Evolutionary conservation across 805 yeast species (phyloP), one percentile per base, ranked within the genome.

Genomic region (Grigorovia humatica): DNA sequence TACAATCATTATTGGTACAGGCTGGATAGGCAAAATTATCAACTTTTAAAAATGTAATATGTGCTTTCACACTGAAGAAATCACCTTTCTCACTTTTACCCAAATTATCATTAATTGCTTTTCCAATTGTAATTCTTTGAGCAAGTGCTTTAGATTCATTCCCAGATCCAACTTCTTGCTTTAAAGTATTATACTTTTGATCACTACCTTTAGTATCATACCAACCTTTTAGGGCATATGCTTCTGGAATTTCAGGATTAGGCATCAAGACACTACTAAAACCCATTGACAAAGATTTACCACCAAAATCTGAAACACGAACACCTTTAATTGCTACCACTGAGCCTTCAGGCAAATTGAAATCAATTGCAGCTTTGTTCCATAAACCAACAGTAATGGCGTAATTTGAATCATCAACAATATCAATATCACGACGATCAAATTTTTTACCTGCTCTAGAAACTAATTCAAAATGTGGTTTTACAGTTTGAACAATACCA

Each of bases 241-340:
- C 91, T 66, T 88, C 96, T 18, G 87, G 83, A 20, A 86, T 78
- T 63, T 90, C 96, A 1, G 99, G 99, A 61, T 88, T 87, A 12
- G 86, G 76, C 41, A 81, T 67, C 56, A 93, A 70, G 1, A 86
- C 77, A 19, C 96, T 89, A 11, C 87, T 77, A 54, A 83, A 88
- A 23, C 90, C 81, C 67, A 89, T 77, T 1, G 95, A 83, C 58
- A 93, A 73, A 13, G 87, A 77, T 64, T 91, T 82, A 27, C 97
- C 97, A 53, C 83, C 83, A 66, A 88, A 93, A 64, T 90, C 97
- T 52, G 83, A 81, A 38, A 91, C 86, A 64, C 87, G 83, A 48
- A 86, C 91, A 52, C 95, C 96, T 71, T 91, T 91, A 60, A 90
- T 75, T 1, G 96, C 98, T 43, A 93, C 74, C n/a, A 91, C 89